Evolutionary conservation across 2,329 filamentous ascomycete genomes (phyloP).

Genomic region (Trichophyton verrucosum): DNA sequence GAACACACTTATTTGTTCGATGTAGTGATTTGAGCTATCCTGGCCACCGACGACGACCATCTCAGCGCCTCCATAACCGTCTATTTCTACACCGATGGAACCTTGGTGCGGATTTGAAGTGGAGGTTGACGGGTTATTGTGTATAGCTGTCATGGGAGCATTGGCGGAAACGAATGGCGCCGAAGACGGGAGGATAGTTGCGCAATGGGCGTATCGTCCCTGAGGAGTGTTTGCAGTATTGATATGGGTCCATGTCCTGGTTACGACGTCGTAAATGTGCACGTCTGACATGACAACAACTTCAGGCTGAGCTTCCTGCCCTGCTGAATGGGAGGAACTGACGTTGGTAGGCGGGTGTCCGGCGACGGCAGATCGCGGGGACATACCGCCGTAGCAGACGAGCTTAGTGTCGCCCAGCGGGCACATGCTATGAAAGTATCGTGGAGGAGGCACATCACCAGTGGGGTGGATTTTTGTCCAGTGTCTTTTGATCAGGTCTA

Average conservation of each 20-base stretch:
- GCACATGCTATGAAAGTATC: constrained; percentile 97
- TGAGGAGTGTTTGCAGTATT: constrained; percentile 71
- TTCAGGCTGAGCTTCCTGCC: constrained; percentile 60
- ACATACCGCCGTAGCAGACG: constrained; percentile 98
- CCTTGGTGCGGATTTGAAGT: constrained; percentile 79
- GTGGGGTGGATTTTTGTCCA: constrained; percentile 81
- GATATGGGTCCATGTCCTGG: constrained; percentile 73
- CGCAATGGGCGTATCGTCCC: constrained; percentile 92
- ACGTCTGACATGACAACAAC: constrained; percentile 97
- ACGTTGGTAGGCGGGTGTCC: constrained; percentile 32
- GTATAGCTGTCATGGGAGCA: constrained; percentile 72
- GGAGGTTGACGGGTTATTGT: constrained; percentile 73
- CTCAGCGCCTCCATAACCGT: constrained; percentile 83
- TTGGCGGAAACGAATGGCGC: constrained; percentile 74
- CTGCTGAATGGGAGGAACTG: constrained; percentile 25
- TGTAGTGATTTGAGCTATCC: constrained; percentile 96
- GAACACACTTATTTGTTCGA: constrained; percentile 97
- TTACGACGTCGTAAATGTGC: constrained; percentile 80
- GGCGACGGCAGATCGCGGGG: constrained; percentile 50
- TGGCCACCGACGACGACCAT: constrained; percentile 97
- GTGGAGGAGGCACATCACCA: constrained; percentile 76
- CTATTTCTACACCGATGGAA: constrained; percentile 72
- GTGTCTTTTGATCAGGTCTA: constrained; percentile 80
- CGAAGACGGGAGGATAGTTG: constrained; percentile 77
- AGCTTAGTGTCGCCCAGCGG: constrained; percentile 86